These are phyloP conservation scores for Phaeosphaeria sp. DNA, from an alignment of 2,329 filamentous ascomycete species.

Conservation along the genomic window DNA sequence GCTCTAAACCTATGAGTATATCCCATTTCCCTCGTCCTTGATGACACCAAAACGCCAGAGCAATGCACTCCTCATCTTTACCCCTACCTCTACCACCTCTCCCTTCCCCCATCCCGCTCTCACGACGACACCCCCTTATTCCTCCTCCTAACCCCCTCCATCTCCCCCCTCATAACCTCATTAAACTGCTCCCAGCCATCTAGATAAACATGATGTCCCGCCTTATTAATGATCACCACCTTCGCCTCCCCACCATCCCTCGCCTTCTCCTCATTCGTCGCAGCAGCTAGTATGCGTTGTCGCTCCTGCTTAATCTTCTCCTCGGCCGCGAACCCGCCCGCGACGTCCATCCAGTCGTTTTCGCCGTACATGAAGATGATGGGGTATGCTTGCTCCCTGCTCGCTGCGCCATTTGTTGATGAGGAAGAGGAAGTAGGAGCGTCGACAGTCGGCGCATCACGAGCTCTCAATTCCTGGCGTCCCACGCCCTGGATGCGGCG, in stretches of 20 bases:
- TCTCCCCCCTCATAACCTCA: constrained; percentile 67
- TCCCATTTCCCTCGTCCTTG: too few species aligned
- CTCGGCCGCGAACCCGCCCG: constrained; percentile 80
- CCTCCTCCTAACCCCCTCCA: constrained; percentile 65
- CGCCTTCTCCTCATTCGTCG: constrained; percentile 70
- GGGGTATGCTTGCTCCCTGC: constrained; percentile 74
- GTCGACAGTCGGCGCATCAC: constrained; percentile 28
- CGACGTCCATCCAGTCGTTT: constrained; percentile 98
- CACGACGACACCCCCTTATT: not conserved
- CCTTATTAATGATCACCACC: constrained; percentile 77
- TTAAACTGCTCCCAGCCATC: constrained; percentile 77
- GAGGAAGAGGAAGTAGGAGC: constrained; percentile 32
- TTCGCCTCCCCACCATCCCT: constrained; percentile 81
- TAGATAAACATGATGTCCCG: constrained; percentile 76
- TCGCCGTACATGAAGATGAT: constrained; percentile 96
- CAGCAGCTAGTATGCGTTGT: constrained; percentile 65
- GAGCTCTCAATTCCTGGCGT: constrained; percentile 63
- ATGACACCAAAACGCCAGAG: too few species aligned
- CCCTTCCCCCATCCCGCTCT: too few species aligned
- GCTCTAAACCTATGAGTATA: too few species aligned
- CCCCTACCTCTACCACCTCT: too few species aligned
- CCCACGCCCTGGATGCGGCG: constrained; percentile 86
- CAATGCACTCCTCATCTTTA: not conserved
- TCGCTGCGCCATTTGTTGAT: constrained; percentile 15
- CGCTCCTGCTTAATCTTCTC: constrained; percentile 78